These are phyloP conservation scores for Blastobotrys attinorum DNA, from an alignment of 805 yeast species.

Conservation along the genomic window DNA sequence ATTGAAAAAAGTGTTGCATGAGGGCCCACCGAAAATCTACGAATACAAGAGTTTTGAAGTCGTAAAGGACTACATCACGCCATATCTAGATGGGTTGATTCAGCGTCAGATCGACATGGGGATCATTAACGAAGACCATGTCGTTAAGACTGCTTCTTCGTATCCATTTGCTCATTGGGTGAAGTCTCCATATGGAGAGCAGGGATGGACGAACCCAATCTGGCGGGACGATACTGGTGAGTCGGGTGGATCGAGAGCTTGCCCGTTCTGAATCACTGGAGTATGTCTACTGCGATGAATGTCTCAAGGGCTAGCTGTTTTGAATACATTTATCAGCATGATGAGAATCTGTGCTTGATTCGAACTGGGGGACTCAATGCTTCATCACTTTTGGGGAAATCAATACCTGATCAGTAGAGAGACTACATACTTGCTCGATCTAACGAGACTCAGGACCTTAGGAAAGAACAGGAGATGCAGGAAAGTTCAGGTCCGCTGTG, in stretches of 20 bases:
- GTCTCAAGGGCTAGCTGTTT: too few relatives aligned
- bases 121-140: slow-evolving; percentile 31
- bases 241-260: slow-evolving; percentile 2
- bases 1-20: slow-evolving; percentile 51
- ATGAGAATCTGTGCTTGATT: too few relatives aligned
- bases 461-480: too few relatives aligned
- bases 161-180: slow-evolving; percentile 53
- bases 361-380: too few relatives aligned
- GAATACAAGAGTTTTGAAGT: slow-evolving; percentile 55
- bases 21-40: slow-evolving; percentile 58
- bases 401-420: not conserved
- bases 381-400: not conserved
- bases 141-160: slow-evolving; percentile 11
- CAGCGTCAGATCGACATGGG: slow-evolving; percentile 52
- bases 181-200: slow-evolving; percentile 29
- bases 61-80: slow-evolving; percentile 51
- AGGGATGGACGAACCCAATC: slow-evolving; percentile 36
- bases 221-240: slow-evolving; percentile 8
- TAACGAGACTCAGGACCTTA: too few relatives aligned
- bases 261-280: too few relatives aligned
- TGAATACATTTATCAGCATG: too few relatives aligned
- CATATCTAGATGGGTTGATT: slow-evolving; percentile 50
- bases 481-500: too few relatives aligned
- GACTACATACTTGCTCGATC: not conserved
- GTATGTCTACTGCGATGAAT: too few relatives aligned